Evolutionary conservation across 2,329 filamentous ascomycete genomes (phyloP).

Genomic region (Colletotrichum sp.): DNA sequence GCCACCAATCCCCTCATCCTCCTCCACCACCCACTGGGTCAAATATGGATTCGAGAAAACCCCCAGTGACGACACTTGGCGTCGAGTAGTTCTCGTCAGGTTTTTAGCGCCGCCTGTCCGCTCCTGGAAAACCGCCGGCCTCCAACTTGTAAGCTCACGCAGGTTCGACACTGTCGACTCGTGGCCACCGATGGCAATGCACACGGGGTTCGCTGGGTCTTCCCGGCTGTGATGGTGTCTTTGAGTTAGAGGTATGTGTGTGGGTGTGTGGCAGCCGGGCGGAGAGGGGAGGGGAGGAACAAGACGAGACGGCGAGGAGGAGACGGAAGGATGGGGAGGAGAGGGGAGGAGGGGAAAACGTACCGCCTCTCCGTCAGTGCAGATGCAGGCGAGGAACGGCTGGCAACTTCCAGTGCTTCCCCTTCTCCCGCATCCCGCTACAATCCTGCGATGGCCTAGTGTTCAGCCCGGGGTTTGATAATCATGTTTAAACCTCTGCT

Average conservation of each 20-base stretch:
- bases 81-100: not conserved
- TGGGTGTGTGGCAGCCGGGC: constrained; percentile 4
- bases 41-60: not conserved
- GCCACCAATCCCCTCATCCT: not conserved
- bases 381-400: not conserved
- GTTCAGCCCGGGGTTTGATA: not conserved
- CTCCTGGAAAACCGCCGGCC: not conserved
- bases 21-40: not conserved
- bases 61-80: constrained; percentile 11
- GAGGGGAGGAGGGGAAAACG: not conserved
- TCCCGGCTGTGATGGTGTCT: not conserved
- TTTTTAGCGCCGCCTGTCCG: not conserved
- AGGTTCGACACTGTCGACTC: not conserved
- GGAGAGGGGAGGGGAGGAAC: not conserved
- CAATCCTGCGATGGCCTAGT: not conserved
- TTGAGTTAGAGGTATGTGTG: not conserved
- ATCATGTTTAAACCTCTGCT: not conserved
- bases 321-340: not conserved
- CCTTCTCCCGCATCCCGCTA: not conserved
- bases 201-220: not conserved
- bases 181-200: not conserved
- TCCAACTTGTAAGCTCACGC: not conserved
- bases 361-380: not conserved
- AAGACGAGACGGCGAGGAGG: not conserved
- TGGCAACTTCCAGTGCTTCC: not conserved